Evolutionary conservation across 495 filamentous ascomycete genomes (phyloP), one percentile per base, ranked within the genome.

Genomic region (Hypoxylon fragiforme): DNA sequence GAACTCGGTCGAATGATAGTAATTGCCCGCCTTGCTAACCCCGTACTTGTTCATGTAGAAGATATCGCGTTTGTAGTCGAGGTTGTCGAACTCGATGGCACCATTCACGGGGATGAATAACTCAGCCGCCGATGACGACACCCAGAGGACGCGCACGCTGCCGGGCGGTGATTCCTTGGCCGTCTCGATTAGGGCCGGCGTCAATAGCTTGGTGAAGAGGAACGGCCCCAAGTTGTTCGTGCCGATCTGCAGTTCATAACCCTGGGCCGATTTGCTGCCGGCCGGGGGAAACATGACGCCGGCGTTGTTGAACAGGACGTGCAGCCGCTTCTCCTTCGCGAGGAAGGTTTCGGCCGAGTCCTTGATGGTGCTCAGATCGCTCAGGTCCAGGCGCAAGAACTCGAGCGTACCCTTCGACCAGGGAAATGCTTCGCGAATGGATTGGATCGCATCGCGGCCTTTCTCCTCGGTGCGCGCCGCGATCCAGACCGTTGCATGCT

Each of bases 401-500:
- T 60, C 64, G 2, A 73, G 59, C 7, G 36, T 54, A 15, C 66
- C 68, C 3, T 49, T 57, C 3, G 67, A 70, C 7, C 35, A 34
- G 7, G 69, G 62, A 35, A 42, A 63, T 11, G 51, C 60, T 44
- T 55, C 65, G 34, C 44, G 48, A 48, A 70, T 58, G 7, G 43
- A 48, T 39, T 46, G 40, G 28, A 71, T 66, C 19, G 65, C 70
- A 36, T 26, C 31, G 13, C 64, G 57, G 18, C 66, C 67, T 21
- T 67, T 75, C 13, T 63, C 57, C 21, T 65, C 61, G 28, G 64
- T 73, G 31, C 81, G 79, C n/a, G 73, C 70, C n/a, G 77, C 75
- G 19, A 82, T 59, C 66, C 80, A 82, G 35, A 84, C 74, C 2
- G 67, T 78, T 15, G 71, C 80, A 34, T 76, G 73, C 37, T 71